Base-by-base conservation (phyloP, 2,329 filamentous ascomycete genomes). In the Amauroascus verrucosus region DNA sequence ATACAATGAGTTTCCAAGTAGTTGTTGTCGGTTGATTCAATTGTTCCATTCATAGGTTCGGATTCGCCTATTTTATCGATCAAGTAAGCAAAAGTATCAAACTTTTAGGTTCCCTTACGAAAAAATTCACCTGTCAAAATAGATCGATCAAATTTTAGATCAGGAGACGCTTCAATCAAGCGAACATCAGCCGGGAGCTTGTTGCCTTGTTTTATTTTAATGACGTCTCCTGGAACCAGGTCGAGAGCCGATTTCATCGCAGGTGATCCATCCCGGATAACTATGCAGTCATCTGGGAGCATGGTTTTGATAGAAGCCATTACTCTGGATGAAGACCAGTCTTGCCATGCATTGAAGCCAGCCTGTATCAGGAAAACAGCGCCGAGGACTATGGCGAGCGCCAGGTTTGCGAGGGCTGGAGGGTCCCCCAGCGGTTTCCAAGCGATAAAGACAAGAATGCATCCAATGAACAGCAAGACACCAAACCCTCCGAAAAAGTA, bases 401-500 rank as follows among this genome's bases (percentile, higher is more conserved):
- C 86, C 35, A 81, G 65, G 63, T 91, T 90, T 6, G 86, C 84
- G 13, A 77, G 61, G 0, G 82, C 77, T 2, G 86, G 85, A n/a
- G 85, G 85, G 8, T 85, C 63, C 3, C 85, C 85, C 0, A 90
- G 77, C 0, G 86, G 86, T 58, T 80, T 83, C 85, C 85, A 90
- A 2, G 85, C 81, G 54, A 90, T 71, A 62, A 89, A 88, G 48
- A 90, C 85, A 2, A 90, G 75, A 33, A 89, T 77, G 18, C 78
- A 75, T 16, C 84, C 85, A 1, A 82, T 63, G 6, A 89, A 75
- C 2, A 90, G 75, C 48, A 91, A 80, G 1, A 80, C 75, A 1
- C 86, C 85, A 59, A 90, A 91, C 1, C 86, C 86, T 58, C 83
- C 83, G 70, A 88, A 88, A 61, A 89, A 82, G 67, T 90, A 90